Base-by-base conservation (phyloP, 2,329 filamentous ascomycete species). In the Colletotrichum tabaci region DNA sequence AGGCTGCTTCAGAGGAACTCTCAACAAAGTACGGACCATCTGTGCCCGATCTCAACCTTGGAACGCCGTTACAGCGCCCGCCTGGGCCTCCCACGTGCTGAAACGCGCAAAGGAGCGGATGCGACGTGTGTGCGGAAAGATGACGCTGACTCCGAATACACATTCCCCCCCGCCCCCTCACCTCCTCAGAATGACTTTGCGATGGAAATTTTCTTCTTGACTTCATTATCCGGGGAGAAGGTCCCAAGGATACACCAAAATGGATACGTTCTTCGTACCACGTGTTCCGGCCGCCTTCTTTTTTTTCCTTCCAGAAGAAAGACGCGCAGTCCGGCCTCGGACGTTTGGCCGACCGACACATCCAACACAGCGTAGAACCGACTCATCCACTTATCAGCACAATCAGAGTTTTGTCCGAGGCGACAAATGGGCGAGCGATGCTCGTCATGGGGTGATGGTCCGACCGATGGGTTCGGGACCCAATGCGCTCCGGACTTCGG, bases 101-200 rank as follows among this genome's bases (percentile, higher is more conserved):
- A 71, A 71, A 71, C 69, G 18, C 58, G 65, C 65, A 71, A 50
- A 71, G 47, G 47, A 58, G 68, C 21, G 40, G 40, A 55, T 71
- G 68, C 57, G 53, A 68, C 58, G 46, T 42, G 23, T 55, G 65
- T 16, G 40, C 53, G 30, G 49, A 49, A 49, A 30, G 15, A 60
- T 71, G 65, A 69, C 69, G 65, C 58, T 38, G 21, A 55, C n/a
- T 44, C 46, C 46, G n/a, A 38, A 40, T 15, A 12, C 26, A 13
- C 7, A 30, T 9, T 23, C 9, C 13, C 26, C 38, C 49, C 21
- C n/a, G n/a, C n/a, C 16, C 16, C 16, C 15, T 13, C 15, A 13
- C 18, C 23, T 26, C 13, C 18, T 12, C 61, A 15, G 3, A n/a
- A 2, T 26, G 35, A 42, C 46, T 52, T 42, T 61, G 38, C 38